These are phyloP conservation scores for Globisporangium nagaii DNA, from an alignment of 352 stramenopile genomes.

Conservation along the genomic window DNA sequence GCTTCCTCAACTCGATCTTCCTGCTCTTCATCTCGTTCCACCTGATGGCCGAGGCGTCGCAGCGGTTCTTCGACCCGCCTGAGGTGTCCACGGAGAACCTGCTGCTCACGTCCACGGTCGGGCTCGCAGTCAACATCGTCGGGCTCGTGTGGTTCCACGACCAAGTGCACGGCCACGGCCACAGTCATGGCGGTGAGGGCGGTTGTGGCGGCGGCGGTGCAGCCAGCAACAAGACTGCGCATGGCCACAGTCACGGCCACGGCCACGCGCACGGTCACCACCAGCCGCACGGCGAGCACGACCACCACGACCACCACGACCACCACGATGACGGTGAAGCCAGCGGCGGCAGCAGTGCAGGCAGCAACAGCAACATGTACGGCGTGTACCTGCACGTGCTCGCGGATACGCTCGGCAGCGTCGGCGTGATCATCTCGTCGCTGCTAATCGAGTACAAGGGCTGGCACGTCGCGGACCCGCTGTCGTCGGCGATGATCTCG, in stretches of 20 bases:
- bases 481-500: slow-evolving; percentile 80
- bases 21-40: slow-evolving; percentile 81
- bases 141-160: slow-evolving; percentile 90
- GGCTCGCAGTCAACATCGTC: slow-evolving; percentile 82
- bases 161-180: slow-evolving; percentile 70
- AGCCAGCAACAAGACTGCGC: slow-evolving; percentile 14
- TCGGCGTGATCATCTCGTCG: slow-evolving; percentile 87
- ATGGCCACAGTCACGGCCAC: slow-evolving; percentile 59
- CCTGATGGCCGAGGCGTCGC: slow-evolving; percentile 72
- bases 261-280: slow-evolving; percentile 12
- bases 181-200: slow-evolving; percentile 37
- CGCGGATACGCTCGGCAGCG: slow-evolving; percentile 83
- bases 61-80: slow-evolving; percentile 67
- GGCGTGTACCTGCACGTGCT: slow-evolving; percentile 89
- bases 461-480: slow-evolving; percentile 79
- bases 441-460: slow-evolving; percentile 80
- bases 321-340: background rate
- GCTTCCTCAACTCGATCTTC: slow-evolving; percentile 84
- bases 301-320: background rate
- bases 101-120: slow-evolving; percentile 77
- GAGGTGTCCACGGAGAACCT: slow-evolving; percentile 82
- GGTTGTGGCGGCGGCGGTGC: slow-evolving; percentile 24
- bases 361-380: slow-evolving; percentile 87
- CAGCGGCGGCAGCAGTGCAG: background rate
- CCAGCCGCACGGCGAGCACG: slow-evolving; percentile 9